Evolutionary conservation across 768 basidiomycete genomes (phyloP), one percentile per base, ranked within the genome.

Genomic region (Agaricus sinodeliciosus): DNA sequence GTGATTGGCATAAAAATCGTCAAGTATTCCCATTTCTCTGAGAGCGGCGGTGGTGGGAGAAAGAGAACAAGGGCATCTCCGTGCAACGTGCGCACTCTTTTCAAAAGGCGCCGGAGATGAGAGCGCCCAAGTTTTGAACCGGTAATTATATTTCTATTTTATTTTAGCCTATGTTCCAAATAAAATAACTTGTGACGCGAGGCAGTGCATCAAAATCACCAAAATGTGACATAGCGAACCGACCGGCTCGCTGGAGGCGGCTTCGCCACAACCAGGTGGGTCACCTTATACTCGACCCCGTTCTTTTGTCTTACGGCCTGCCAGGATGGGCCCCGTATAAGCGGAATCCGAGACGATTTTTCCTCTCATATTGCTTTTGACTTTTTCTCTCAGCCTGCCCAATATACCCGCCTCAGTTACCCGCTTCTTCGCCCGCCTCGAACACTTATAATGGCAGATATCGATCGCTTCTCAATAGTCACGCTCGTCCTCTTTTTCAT

Each of bases 401-500:
- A 27, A 13, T 40, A 25, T 19, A 22, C 16, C 51, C 3, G 15
- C 13, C 31, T 28, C 27, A 8, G n/a, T 43, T 51, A 26, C 74
- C 73, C 71, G 63, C 72, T 9, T 66, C 73, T 13, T 70, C 72
- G 13, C 67, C 65, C 40, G 67, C 77, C 12, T 22, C 40, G 27
- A 48, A 19, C 12, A 11, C 19, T 31, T 13, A 31, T 34, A 19
- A 54, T 54, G 52, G 45, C 52, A 15, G 12, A 36, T 19, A 54
- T 54, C 43, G 44, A 48, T 27, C 43, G 49, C 9, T 54, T 54
- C 22, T 54, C 52, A 22, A 74, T 80, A 36, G 74, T 69, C 37
- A 81, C 80, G 0, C 58, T 82, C 54, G 69, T 78, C 46, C 50
- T 81, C 8, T 82, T 81, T 66, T 66, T 81, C 46, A 35, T 77